Percentiles rank a stretch among this genome's conserved stretches.
Evolutionary conservation across 2,329 filamentous ascomycete genomes (phyloP).

Genomic region (Lasiodiplodia gonubiensis): DNA sequence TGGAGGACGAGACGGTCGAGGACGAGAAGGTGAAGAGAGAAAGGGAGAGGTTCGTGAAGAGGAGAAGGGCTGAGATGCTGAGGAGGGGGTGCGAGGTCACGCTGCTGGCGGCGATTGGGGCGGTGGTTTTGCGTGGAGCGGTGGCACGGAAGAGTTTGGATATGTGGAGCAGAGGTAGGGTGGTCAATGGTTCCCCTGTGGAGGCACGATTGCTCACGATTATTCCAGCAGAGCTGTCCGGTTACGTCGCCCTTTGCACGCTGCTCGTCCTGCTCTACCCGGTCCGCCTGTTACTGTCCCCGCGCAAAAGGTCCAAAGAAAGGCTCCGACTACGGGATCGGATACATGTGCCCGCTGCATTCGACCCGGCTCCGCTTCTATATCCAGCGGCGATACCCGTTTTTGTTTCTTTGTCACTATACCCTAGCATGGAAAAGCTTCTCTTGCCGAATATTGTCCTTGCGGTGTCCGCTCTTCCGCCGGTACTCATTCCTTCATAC

Average conservation of each 20-base stretch:
- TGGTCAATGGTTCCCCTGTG: slow-evolving; percentile 10
- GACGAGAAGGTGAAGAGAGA: slow-evolving; percentile 46
- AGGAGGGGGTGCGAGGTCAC: slow-evolving; percentile 65
- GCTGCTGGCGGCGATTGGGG: slow-evolving; percentile 59
- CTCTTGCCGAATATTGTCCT: slow-evolving; percentile 83
- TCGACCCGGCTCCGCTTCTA: slow-evolving; percentile 89
- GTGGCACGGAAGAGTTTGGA: slow-evolving; percentile 37
- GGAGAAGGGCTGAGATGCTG: slow-evolving; percentile 87
- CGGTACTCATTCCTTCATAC: slow-evolving; percentile 70
- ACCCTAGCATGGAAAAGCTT: slow-evolving; percentile 63
- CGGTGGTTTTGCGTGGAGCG: slow-evolving; percentile 51
- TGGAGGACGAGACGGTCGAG: slow-evolving; percentile 30
- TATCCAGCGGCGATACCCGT: slow-evolving; percentile 81
- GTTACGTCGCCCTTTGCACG: slow-evolving; percentile 43
- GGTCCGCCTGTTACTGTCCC: slow-evolving; percentile 41
- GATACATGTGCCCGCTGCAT: slow-evolving; percentile 72
- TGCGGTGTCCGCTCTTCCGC: slow-evolving; percentile 76
- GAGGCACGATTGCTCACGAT: slow-evolving; percentile 34
- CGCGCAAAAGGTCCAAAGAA: not conserved
- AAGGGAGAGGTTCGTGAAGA: slow-evolving; percentile 76
- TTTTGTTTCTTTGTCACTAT: slow-evolving; percentile 76
- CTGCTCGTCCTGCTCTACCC: slow-evolving; percentile 46
- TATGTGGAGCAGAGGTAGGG: slow-evolving; percentile 50
- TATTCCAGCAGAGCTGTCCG: slow-evolving; percentile 47
- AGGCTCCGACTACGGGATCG: slow-evolving; percentile 43